These are phyloP conservation scores for Xylariaceae sp. DNA, from an alignment of 2,329 filamentous ascomycete genomes.

Conservation along the genomic window DNA sequence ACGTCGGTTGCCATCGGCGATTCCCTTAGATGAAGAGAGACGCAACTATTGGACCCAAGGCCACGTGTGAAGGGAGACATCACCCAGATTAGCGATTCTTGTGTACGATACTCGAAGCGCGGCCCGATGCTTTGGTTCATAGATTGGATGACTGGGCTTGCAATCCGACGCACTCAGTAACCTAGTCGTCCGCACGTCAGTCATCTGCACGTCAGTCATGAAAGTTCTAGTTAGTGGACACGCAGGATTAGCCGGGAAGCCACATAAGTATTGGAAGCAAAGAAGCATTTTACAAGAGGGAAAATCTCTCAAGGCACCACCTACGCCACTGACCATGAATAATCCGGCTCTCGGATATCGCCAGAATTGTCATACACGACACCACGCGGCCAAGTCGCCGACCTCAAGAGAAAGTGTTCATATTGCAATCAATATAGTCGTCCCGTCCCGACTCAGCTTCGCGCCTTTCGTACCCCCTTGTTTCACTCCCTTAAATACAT, in stretches of 20 bases:
- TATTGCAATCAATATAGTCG: constrained; percentile 26
- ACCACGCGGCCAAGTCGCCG: constrained; percentile 28
- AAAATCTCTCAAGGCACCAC: neutral
- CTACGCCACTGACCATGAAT: neutral
- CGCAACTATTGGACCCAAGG: constrained; percentile 18
- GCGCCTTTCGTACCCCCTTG: constrained; percentile 3
- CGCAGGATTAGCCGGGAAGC: constrained; percentile 21
- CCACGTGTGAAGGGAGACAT: constrained; percentile 11
- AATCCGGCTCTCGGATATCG: neutral
- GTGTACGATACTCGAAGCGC: constrained; percentile 6
- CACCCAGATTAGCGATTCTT: constrained; percentile 2
- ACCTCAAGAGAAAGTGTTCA: constrained; percentile 19
- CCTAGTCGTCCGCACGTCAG: constrained; percentile 18
- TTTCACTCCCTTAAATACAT: constrained; percentile 13
- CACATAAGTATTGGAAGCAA: constrained; percentile 12
- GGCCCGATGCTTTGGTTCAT: constrained; percentile 12
- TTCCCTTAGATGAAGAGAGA: constrained; percentile 5
- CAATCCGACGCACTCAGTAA: constrained; percentile 9
- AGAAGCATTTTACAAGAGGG: constrained; percentile 19
- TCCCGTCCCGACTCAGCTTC: constrained; percentile 4
- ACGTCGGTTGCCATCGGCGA: constrained; percentile 12
- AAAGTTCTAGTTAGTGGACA: constrained; percentile 6
- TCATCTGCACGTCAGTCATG: constrained; percentile 15
- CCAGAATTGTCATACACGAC: constrained; percentile 20
- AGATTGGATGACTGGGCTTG: neutral